Evolutionary conservation across 1,139 yeast species (phyloP).

Genomic region (Suhomyces taliae): DNA sequence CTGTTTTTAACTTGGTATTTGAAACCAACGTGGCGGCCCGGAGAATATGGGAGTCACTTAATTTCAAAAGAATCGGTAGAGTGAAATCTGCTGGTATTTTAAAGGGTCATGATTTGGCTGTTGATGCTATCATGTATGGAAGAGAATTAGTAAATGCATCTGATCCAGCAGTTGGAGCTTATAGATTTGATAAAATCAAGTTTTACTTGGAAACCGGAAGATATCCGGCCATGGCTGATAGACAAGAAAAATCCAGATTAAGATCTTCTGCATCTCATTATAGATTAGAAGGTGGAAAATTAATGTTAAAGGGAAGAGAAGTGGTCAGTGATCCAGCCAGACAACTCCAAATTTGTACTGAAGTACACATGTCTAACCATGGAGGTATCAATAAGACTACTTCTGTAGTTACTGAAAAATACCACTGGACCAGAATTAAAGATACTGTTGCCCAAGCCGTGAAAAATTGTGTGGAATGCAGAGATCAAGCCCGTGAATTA

Average conservation of each 20-base stretch:
- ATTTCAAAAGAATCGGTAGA: slow-evolving; percentile 75
- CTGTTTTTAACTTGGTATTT: slow-evolving; percentile 82
- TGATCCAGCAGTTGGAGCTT: slow-evolving; percentile 55
- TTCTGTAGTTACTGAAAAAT: slow-evolving; percentile 69
- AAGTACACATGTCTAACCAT: slow-evolving; percentile 66
- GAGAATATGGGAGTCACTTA: slow-evolving; percentile 73
- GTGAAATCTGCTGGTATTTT: slow-evolving; percentile 83
- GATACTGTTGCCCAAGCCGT: slow-evolving; percentile 83
- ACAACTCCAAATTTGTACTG: slow-evolving; percentile 75
- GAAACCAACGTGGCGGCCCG: slow-evolving; percentile 85
- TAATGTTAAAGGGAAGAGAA: slow-evolving; percentile 76
- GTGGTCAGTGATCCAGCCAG: slow-evolving; percentile 74
- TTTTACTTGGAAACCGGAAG: slow-evolving; percentile 80
- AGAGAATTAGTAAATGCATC: slow-evolving; percentile 50
- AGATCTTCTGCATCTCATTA: slow-evolving; percentile 84
- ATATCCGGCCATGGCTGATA: slow-evolving; percentile 79
- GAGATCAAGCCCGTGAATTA: slow-evolving; percentile 41
- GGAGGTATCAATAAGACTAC: slow-evolving; percentile 94
- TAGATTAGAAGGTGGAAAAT: slow-evolving; percentile 64
- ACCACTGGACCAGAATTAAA: slow-evolving; percentile 90
- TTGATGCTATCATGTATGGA: slow-evolving; percentile 76
- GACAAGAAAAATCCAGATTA: slow-evolving; percentile 81
- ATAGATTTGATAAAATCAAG: slow-evolving; percentile 74
- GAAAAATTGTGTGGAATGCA: slow-evolving; percentile 73
- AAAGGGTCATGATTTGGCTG: slow-evolving; percentile 79